phyloP scores from a whole-genome alignment of 2,329 filamentous ascomycete genomes.

The Verticillium dahliae region DNA sequence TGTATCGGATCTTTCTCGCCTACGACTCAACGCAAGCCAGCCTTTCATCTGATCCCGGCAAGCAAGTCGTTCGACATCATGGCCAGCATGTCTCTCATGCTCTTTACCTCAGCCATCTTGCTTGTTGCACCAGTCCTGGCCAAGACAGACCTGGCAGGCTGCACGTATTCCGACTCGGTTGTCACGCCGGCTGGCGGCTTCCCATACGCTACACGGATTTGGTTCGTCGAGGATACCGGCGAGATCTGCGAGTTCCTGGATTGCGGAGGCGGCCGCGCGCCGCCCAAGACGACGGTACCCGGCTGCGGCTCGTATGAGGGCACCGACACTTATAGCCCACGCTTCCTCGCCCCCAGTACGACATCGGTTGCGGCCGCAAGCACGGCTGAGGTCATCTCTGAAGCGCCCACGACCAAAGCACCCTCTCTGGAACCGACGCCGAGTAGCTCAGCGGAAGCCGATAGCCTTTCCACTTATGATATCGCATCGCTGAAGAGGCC shows the following conservation, averaged over 20 bases:
- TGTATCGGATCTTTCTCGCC: too few species aligned
- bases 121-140: constrained; percentile 21
- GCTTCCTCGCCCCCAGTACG: background rate
- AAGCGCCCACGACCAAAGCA: background rate
- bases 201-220: constrained; percentile 31
- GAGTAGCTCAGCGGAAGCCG: background rate
- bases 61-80: background rate
- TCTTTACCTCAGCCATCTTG: background rate
- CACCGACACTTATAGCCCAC: constrained; percentile 26
- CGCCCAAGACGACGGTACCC: constrained; percentile 56
- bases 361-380: background rate
- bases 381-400: background rate
- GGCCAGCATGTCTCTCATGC: background rate
- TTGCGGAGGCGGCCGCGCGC: constrained; percentile 61
- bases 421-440: background rate
- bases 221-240: constrained; percentile 56
- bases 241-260: constrained; percentile 59
- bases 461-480: background rate
- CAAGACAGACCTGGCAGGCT: constrained; percentile 39
- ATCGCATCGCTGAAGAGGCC: background rate
- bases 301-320: constrained; percentile 52
- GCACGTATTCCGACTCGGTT: constrained; percentile 23
- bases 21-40: too few species aligned
- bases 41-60: background rate
- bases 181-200: constrained; percentile 5